Evolutionary conservation across 1,284 basidiomycete genomes (phyloP), one percentile per base, ranked within the genome.

Genomic region (Irpex sp.): DNA sequence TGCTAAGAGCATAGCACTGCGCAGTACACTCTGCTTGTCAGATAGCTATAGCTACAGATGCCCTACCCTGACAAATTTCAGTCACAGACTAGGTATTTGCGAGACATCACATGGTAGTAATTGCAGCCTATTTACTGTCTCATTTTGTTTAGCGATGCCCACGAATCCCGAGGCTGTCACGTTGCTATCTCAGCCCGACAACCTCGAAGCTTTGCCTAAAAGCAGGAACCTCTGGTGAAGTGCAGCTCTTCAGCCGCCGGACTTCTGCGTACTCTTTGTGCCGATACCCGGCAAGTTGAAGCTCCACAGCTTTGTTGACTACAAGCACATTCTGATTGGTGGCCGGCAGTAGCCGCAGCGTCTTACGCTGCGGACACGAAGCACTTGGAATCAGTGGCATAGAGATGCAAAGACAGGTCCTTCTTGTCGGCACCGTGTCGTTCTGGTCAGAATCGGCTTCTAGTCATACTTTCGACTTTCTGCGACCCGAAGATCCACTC

Each of bases 311-410:
- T 51, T 59, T 59, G 51, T 65, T 43, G 51, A 58, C 60, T 54
- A n/a, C 57, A 26, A 43, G 1, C 47, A 19, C 31, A 7, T n/a
- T 11, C 51, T 37, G 21, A 57, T 21, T 59, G 37, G 15, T 57
- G 54, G 57, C 61, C 53, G 39, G 61, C 59, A 59, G 33, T 21
- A 57, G 62, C 63, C 63, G 63, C 63, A 62, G 61, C 21, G n/a
- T 64, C 35, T 58, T 33, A 11, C 51, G 39, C 35, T 61, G 35
- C 49, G 51, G 19, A 57, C 57, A 49, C 50, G 50, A 63, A 59
- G 47, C 36, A 55, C 58, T 39, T 36, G 31, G 33, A 49, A 11
- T 43, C 11, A 15, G 15, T 15, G 15, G 39, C 15, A 43, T 43
- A 43, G 39, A 43, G 39, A 11, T 43, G 13, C 11, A 50, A 17